Base-by-base conservation (phyloP, 371 early-diverging fungal species). In the Actinomortierella ambigua region DNA sequence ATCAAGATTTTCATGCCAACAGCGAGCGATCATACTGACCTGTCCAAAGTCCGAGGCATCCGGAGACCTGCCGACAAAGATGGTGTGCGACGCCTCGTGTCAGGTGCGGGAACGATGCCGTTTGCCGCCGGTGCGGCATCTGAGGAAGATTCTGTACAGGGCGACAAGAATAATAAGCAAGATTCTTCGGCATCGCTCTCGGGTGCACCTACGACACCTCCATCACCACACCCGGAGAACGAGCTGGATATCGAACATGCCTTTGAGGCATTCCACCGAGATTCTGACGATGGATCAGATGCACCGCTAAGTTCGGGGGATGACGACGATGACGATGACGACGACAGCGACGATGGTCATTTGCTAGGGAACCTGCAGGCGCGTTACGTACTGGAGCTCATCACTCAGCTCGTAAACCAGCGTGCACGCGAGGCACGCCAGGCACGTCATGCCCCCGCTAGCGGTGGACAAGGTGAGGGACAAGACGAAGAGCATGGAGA, bases 1-100 rank as follows among this genome's bases (percentile, higher is more conserved):
- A 75, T 88, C 47, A 90, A 92, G 60, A 82, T 93, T 20, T 88
- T 91, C 55, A 79, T 79, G 47, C 88, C 90, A 3, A 82, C 75
- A 0, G 79, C 85, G 8, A 34, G 60, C 43, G 42, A 75, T 24
- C 24, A 54, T 43, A 34, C 61, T 43, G 20, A 81, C 69, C 14
- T 80, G 67, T 52, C 70, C 51, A 51, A 57, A 50, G 34, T 63
- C 29, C 44, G 69, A 15, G 67, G 67, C 3, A 46, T 73, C 51
- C 55, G 43, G 58, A 18, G 34, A 2, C 63, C 65, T 1, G 49
- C 53, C 9, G 43, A 2, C 22, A 11, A 3, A 17, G 51, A 8
- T 20, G 62, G 17, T 62, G 61, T 20, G 34, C 65, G 11, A 34
- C 47, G 40, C 65, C 65, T 40, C n/a, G 42, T 42, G 15, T 14